These are phyloP conservation scores for Magnolia sinica DNA, from an alignment of 164 flowering plant species.

Conservation along the genomic window DNA sequence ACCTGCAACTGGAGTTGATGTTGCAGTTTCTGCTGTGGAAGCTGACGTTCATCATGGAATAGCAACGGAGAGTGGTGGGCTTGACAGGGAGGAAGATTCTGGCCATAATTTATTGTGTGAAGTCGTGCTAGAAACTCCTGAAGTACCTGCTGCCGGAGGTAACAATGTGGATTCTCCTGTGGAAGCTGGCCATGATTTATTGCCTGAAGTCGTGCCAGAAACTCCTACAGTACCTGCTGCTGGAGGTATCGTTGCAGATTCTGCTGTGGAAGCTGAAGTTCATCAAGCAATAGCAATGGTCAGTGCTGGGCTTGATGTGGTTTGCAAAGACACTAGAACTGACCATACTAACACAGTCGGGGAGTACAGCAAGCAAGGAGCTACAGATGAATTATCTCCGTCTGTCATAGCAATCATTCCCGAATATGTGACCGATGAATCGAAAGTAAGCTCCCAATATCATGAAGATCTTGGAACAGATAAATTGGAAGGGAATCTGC, in stretches of 20 bases:
- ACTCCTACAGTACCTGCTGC: background rate
- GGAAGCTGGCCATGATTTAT: background rate
- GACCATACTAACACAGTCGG: slow-evolving; percentile 13
- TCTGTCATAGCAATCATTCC: background rate
- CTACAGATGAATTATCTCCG: slow-evolving; percentile 2
- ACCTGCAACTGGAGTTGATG: background rate
- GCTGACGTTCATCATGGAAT: slow-evolving; percentile 9
- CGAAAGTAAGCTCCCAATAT: background rate
- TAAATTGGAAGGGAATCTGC: slow-evolving; percentile 5
- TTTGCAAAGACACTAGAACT: slow-evolving; percentile 10
- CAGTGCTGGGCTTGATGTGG: background rate
- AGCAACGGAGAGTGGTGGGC: background rate
- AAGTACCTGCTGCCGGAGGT: background rate
- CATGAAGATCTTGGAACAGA: background rate
- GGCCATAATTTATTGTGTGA: background rate
- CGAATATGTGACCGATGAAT: slow-evolving; percentile 13
- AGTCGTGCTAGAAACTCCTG: background rate
- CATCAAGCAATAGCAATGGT: slow-evolving; percentile 1
- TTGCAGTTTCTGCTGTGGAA: slow-evolving; percentile 10
- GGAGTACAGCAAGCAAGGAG: slow-evolving; percentile 4
- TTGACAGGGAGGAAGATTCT: slow-evolving; percentile 16
- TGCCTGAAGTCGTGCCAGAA: background rate
- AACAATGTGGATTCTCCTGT: slow-evolving; percentile 11
- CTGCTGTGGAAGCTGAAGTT: slow-evolving; percentile 13
- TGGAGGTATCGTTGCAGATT: slow-evolving; percentile 9